These are phyloP conservation scores for Huntiella moniliformis DNA, from an alignment of 2,329 filamentous ascomycete species.

Conservation along the genomic window DNA sequence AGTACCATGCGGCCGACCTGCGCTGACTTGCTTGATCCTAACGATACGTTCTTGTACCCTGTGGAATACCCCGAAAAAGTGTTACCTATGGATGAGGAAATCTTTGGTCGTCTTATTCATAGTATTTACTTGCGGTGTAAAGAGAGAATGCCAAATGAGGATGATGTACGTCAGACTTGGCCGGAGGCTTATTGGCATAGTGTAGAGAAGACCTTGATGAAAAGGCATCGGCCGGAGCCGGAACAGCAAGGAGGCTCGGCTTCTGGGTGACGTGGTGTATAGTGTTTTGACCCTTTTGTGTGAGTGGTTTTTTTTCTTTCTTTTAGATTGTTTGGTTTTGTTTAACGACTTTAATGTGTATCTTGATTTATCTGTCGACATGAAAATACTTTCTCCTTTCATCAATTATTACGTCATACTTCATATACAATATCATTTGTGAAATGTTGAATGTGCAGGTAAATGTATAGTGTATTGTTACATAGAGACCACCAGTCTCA, in stretches of 20 bases:
- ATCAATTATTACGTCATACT: too few relatives aligned
- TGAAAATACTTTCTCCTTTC: too few relatives aligned
- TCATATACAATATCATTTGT: too few relatives aligned
- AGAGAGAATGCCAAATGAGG: slow-evolving; percentile 38
- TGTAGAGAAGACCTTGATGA: slow-evolving; percentile 30
- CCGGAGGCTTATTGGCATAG: slow-evolving; percentile 43
- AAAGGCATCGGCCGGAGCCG: slow-evolving; percentile 6
- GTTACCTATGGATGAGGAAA: slow-evolving; percentile 42
- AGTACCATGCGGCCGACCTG: slow-evolving; percentile 44
- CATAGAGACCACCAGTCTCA: neutral
- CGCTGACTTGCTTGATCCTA: slow-evolving; percentile 37
- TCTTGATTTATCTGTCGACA: too few relatives aligned
- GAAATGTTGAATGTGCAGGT: neutral
- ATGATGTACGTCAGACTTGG: slow-evolving; percentile 36
- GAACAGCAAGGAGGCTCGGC: neutral
- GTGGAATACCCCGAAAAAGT: slow-evolving; percentile 34
- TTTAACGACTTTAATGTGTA: neutral
- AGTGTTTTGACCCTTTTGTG: too few relatives aligned
- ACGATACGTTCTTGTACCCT: slow-evolving; percentile 47
- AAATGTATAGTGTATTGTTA: slow-evolving; percentile 10
- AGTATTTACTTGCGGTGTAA: slow-evolving; percentile 41
- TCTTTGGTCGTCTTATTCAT: slow-evolving; percentile 42
- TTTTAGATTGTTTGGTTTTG: neutral
- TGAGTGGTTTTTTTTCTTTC: neutral
- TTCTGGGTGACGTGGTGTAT: neutral